phyloP scores from a whole-genome alignment of 108 stramenopile genomes.

The Cylindrotheca closterium region DNA sequence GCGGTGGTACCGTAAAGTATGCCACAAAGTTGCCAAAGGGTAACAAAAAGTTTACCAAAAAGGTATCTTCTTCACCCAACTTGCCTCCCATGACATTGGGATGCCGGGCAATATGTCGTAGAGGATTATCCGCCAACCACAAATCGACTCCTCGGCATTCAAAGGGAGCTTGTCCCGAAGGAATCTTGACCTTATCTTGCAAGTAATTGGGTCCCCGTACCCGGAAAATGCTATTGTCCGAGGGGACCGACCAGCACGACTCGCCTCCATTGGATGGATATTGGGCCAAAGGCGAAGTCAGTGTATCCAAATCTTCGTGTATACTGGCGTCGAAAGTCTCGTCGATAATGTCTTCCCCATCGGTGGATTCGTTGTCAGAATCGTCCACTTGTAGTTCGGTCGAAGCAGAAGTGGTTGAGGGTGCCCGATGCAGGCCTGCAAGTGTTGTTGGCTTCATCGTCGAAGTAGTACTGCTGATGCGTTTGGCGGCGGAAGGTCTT shows the following conservation, averaged over 20 bases:
- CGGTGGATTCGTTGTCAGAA: conserved; percentile 30
- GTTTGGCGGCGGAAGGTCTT: not conserved
- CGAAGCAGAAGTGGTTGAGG: not conserved
- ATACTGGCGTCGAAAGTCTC: not conserved
- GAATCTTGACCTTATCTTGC: conserved; percentile 73
- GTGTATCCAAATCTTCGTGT: conserved; percentile 10
- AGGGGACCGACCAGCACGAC: conserved; percentile 82
- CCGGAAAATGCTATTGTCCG: conserved; percentile 63
- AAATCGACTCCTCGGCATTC: conserved; percentile 84
- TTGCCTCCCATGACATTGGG: conserved; percentile 79
- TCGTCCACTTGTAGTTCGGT: conserved; percentile 19
- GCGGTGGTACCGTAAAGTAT: conserved; percentile 78
- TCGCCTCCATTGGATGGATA: conserved; percentile 68
- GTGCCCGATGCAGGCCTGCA: not conserved
- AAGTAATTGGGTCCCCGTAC: conserved; percentile 82
- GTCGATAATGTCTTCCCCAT: conserved; percentile 22
- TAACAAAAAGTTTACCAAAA: conserved; percentile 87
- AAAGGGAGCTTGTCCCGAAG: conserved; percentile 69
- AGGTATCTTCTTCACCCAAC: conserved; percentile 73
- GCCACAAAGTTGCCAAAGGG: conserved; percentile 90
- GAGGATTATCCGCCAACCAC: conserved; percentile 86
- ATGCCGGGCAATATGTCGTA: conserved; percentile 83
- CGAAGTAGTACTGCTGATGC: not conserved
- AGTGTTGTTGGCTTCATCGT: not conserved
- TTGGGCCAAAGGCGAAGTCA: conserved; percentile 73